Conservation (phyloP, 2,329 filamentous ascomycete species). For the Calonectria pauciramosa region DNA sequence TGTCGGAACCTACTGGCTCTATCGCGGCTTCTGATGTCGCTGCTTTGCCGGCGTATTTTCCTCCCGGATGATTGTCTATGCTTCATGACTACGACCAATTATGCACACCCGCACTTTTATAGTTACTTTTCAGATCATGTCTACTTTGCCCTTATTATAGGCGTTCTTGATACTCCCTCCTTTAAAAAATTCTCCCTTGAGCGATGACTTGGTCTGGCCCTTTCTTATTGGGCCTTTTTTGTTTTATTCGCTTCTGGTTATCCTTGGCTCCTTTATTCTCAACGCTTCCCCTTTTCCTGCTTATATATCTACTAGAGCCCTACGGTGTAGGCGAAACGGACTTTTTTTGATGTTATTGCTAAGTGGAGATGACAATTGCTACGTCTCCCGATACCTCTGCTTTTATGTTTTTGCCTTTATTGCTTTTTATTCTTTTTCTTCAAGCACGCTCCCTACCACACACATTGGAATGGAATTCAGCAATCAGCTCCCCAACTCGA, state of each 20-base stretch:
- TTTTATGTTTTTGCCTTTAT: background rate
- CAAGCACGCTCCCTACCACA: conserved; percentile 1
- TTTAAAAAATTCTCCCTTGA: conserved; percentile 1
- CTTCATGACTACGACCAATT: conserved; percentile 12
- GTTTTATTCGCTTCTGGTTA: background rate
- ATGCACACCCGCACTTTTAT: background rate
- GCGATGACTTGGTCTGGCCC: background rate
- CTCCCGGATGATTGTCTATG: conserved; percentile 13
- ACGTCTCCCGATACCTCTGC: conserved; percentile 27
- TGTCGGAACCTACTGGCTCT: conserved; percentile 62
- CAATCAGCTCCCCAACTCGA: no score
- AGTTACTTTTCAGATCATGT: conserved; percentile 9
- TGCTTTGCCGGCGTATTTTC: background rate
- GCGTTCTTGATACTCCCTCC: background rate
- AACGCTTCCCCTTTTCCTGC: background rate
- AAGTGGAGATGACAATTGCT: conserved; percentile 16
- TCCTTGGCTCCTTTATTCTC: background rate
- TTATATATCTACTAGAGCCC: conserved; percentile 20
- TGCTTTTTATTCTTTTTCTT: background rate
- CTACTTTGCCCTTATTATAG: background rate
- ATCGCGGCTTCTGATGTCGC: conserved; percentile 24
- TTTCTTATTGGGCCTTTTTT: background rate
- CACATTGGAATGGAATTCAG: background rate
- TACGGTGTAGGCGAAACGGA: conserved; percentile 31
- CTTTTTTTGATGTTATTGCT: conserved; percentile 14